Evolutionary conservation across 495 filamentous ascomycete genomes (phyloP), one percentile per base, ranked within the genome.

Genomic region (Penicillium soppii): DNA sequence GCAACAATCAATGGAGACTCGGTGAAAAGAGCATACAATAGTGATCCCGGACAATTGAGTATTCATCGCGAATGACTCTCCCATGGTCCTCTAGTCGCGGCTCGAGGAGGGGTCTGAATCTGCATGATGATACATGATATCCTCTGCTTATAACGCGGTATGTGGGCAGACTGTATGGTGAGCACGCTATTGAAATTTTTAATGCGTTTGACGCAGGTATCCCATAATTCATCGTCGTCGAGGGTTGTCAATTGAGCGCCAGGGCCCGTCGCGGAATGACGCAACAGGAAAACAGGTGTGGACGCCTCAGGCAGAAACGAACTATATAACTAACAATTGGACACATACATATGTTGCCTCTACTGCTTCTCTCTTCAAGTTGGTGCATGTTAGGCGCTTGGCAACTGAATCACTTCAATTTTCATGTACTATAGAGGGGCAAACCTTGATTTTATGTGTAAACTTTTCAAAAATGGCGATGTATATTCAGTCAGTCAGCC

Each of bases 21-120:
- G 5, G 2, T 7, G 33, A 25, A 41, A 3, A 30, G 1, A 0
- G 26, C 66, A 29, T 58, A 92, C 90, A 73, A 66, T 97, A 96
- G 33, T 75, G 72, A 16, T 86, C 79, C 33, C 80, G 81, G 20
- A 96, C 73, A 15, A 71, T 63, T 4, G 90, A 88, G 67, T 88
- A 97, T 46, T 95, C 86, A 63, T 92, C 83, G 41, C 76, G 71
- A 54, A 96, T 86, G n/a, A 84, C 71, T 48, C 77, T 83, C 6
- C 85, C 91, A 26, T 89, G 59, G 23, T 80, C 71, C 47, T 77
- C 70, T 22, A 87, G 59, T 42, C 84, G 84, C 8, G 85, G 82
- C 56, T 89, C 86, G 15, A 64, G 65, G 20, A 46, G 54, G 6
- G 60, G 36, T 7, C 47, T 43, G 4, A 22, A 22, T 17, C 21